Percentiles rank a stretch among this genome's conserved stretches.
phyloP scores from a whole-genome alignment of 1,284 basidiomycete species.

The Heterobasidion parviporum region DNA sequence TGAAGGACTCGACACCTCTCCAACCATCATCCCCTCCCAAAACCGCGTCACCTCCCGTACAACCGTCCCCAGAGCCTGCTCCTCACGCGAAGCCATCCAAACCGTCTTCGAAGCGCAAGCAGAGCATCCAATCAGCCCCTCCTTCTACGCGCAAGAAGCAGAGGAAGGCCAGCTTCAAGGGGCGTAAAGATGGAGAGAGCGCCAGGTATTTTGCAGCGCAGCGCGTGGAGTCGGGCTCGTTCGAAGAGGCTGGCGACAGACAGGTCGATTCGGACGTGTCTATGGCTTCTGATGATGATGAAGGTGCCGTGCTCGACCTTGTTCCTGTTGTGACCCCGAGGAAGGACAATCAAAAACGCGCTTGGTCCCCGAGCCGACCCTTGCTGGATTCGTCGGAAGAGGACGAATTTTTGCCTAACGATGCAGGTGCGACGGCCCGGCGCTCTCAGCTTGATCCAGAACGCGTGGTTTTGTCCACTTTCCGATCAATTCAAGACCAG shows the following conservation, averaged over 20 bases:
- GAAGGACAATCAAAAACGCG: neutral
- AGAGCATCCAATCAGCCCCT: slow-evolving; percentile 11
- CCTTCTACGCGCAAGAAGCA: slow-evolving; percentile 20
- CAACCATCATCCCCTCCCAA: slow-evolving; percentile 2
- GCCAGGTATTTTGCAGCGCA: slow-evolving; percentile 25
- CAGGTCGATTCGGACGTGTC: slow-evolving; percentile 21
- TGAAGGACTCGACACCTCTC: slow-evolving; percentile 11
- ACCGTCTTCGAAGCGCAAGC: slow-evolving; percentile 24
- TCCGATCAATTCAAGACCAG: slow-evolving; percentile 21
- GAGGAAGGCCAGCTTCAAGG: slow-evolving; percentile 19
- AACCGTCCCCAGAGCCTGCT: slow-evolving; percentile 5
- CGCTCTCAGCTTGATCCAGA: too few relatives aligned
- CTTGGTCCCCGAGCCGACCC: slow-evolving; percentile 16
- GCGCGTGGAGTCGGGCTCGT: neutral
- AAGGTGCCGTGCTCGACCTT: neutral
- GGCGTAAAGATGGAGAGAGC: slow-evolving; percentile 5
- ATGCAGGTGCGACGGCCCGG: too few relatives aligned
- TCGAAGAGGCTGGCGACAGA: slow-evolving; percentile 20
- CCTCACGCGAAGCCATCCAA: slow-evolving; percentile 13
- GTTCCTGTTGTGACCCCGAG: neutral
- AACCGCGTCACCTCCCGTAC: neutral
- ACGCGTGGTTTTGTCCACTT: slow-evolving; percentile 8
- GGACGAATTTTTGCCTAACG: too few relatives aligned
- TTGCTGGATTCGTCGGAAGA: slow-evolving; percentile 21
- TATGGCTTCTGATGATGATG: slow-evolving; percentile 7